Evolutionary conservation across 192 early-diverging fungal species (phyloP).

Genomic region (Funneliformis mosseae): DNA sequence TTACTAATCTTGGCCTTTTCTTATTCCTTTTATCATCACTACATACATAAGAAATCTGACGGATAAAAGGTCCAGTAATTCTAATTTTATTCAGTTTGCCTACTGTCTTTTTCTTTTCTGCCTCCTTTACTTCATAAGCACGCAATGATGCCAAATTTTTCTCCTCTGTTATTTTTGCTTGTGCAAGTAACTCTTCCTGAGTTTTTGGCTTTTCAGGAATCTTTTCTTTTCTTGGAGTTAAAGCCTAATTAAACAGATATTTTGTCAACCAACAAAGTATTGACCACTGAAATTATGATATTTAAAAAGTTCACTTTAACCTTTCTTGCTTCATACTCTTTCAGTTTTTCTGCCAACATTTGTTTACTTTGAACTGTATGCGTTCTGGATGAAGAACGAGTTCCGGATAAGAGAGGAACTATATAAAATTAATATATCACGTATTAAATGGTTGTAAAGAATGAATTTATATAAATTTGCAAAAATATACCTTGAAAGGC

Average conservation of each 20-base stretch:
- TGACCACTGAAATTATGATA: neutral
- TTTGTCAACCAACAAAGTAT: neutral
- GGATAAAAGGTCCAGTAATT: conserved; percentile 45
- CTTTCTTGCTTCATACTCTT: conserved; percentile 47
- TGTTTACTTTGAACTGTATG: conserved; percentile 55
- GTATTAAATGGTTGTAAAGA: conserved; percentile 19
- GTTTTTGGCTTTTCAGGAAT: conserved; percentile 44
- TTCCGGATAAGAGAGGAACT: conserved; percentile 38
- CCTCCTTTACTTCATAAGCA: conserved; percentile 55
- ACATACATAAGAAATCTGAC: conserved; percentile 53
- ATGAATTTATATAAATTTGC: conserved; percentile 10
- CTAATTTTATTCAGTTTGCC: conserved; percentile 43
- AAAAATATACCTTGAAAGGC: neutral
- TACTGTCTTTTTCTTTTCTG: conserved; percentile 47
- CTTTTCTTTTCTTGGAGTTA: conserved; percentile 50
- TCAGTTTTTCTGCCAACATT: conserved; percentile 49
- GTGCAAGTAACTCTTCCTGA: conserved; percentile 56
- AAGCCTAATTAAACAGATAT: conserved; percentile 34
- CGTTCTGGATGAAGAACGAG: conserved; percentile 53
- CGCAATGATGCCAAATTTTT: conserved; percentile 51
- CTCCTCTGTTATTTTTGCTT: conserved; percentile 56
- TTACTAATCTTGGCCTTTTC: conserved; percentile 37
- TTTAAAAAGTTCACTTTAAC: neutral
- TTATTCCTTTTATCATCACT: conserved; percentile 43
- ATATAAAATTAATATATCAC: neutral